phyloP scores from a whole-genome alignment of 1,284 basidiomycete genomes.

The Dichomitus squalens region DNA sequence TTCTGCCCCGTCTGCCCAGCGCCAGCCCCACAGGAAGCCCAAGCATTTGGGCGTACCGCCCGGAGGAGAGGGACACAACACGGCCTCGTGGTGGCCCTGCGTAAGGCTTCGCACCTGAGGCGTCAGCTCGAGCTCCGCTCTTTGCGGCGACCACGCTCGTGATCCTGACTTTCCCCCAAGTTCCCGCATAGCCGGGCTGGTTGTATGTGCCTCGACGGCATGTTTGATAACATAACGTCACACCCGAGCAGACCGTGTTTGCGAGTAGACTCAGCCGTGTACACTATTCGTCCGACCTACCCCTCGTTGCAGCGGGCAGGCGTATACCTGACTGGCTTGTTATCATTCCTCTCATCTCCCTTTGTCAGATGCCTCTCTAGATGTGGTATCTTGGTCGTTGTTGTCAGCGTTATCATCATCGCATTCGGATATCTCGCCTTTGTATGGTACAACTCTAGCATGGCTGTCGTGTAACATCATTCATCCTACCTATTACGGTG shows the following conservation, averaged over 20 bases:
- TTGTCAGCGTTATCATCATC: neutral
- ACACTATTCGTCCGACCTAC: neutral
- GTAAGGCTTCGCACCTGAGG: conserved; percentile 1
- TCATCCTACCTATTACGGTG: neutral
- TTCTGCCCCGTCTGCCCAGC: conserved; percentile 7
- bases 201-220: conserved; percentile 20
- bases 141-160: neutral
- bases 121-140: neutral
- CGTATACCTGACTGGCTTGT: neutral
- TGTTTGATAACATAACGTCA: conserved; percentile 16
- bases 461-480: conserved; percentile 12
- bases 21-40: neutral
- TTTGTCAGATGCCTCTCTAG: neutral
- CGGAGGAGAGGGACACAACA: conserved; percentile 17
- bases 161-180: neutral
- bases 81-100: conserved; percentile 20
- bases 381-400: conserved; percentile 1
- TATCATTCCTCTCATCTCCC: neutral
- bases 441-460: conserved; percentile 2
- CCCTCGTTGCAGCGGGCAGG: conserved; percentile 3
- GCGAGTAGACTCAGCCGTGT: neutral
- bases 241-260: conserved; percentile 13
- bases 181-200: conserved; percentile 16
- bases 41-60: conserved; percentile 23
- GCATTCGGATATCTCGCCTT: conserved; percentile 7